These are phyloP conservation scores for Mrakia frigida DNA, from an alignment of 768 basidiomycete genomes.

Conservation along the genomic window DNA sequence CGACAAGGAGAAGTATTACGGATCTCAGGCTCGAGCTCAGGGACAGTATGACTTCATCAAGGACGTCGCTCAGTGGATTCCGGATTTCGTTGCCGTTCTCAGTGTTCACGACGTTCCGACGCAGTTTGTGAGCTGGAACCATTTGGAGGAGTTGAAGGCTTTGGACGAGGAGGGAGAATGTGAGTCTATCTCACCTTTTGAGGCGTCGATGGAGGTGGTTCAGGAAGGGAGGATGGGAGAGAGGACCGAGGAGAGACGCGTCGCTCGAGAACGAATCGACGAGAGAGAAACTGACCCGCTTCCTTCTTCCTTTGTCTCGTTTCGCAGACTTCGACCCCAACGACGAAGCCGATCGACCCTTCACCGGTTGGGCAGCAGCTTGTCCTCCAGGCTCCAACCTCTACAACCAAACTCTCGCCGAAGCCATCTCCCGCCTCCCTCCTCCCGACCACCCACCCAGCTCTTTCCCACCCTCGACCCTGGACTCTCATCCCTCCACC, in stretches of 20 bases:
- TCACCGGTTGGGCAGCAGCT: conserved; percentile 20
- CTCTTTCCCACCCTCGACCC: background rate
- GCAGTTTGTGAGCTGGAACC: conserved; percentile 36
- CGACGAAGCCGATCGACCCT: conserved; percentile 9
- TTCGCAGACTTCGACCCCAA: conserved; percentile 9
- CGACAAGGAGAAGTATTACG: conserved; percentile 32
- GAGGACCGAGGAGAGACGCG: background rate
- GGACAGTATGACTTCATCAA: conserved; percentile 36
- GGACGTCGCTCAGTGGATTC: conserved; percentile 27
- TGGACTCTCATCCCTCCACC: background rate
- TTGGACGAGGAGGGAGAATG: conserved; percentile 38
- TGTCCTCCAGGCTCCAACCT: conserved; percentile 15
- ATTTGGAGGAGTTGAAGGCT: conserved; percentile 36
- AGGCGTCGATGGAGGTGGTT: no score
- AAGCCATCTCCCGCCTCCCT: conserved; percentile 15
- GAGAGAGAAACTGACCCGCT: background rate
- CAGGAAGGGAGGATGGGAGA: no score
- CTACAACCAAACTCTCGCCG: conserved; percentile 14
- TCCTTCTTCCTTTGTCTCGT: background rate
- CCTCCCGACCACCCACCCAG: background rate
- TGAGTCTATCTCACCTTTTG: conserved; percentile 30
- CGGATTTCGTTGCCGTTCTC: conserved; percentile 37
- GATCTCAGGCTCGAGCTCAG: conserved; percentile 35
- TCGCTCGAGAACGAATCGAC: background rate
- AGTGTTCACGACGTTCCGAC: conserved; percentile 39